These are phyloP conservation scores for Persicaria maculosa DNA, from an alignment of 148 eudicot species.

Conservation along the genomic window DNA sequence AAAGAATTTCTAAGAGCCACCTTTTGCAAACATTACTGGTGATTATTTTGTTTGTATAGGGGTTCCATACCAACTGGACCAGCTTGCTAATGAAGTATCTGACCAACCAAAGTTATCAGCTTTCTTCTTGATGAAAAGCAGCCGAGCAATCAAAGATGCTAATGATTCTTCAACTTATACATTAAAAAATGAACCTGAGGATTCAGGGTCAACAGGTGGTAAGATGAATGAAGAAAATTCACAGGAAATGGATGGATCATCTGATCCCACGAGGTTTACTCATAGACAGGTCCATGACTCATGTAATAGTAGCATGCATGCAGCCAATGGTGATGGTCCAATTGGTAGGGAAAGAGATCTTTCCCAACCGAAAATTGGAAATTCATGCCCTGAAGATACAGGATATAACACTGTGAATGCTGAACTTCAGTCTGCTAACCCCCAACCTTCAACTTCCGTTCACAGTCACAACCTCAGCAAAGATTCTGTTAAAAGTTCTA, in stretches of 20 bases:
- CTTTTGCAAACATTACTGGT: not conserved
- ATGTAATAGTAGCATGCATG: slow-evolving; percentile 17
- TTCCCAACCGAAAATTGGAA: slow-evolving; percentile 23
- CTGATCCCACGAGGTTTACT: slow-evolving; percentile 24
- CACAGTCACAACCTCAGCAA: slow-evolving; percentile 20
- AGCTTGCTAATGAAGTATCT: slow-evolving; percentile 43
- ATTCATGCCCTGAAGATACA: slow-evolving; percentile 19
- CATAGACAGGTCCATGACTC: slow-evolving; percentile 18
- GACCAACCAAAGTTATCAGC: slow-evolving; percentile 76
- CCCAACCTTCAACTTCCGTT: slow-evolving; percentile 35
- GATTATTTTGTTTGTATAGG: slow-evolving; percentile 33
- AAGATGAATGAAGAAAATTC: slow-evolving; percentile 20
- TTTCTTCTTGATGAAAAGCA: slow-evolving; percentile 49
- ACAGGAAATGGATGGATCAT: slow-evolving; percentile 24
- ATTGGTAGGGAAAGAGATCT: slow-evolving; percentile 21
- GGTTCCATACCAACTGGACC: slow-evolving; percentile 84
- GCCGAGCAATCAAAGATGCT: slow-evolving; percentile 22
- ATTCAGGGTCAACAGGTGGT: slow-evolving; percentile 25
- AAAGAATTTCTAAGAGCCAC: not conserved
- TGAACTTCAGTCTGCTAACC: slow-evolving; percentile 19
- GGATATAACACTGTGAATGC: slow-evolving; percentile 18
- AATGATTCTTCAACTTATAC: slow-evolving; percentile 22
- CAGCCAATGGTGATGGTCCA: slow-evolving; percentile 24
- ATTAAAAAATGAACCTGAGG: slow-evolving; percentile 27
- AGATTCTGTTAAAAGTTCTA: slow-evolving; percentile 27